phyloP scores from a whole-genome alignment of 345 rosid genomes.

The Reutealis trisperma region DNA sequence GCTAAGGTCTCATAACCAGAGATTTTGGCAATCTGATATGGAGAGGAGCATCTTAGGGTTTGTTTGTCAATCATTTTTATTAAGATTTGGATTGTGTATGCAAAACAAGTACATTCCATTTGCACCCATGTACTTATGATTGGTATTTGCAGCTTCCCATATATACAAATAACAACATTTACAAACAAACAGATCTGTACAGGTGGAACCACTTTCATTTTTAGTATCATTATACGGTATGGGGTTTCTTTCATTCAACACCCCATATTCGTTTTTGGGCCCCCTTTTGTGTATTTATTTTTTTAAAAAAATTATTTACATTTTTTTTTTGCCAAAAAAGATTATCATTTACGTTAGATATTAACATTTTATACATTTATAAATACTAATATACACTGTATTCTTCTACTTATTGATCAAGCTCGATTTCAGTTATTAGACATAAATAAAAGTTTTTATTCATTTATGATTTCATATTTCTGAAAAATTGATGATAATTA shows the following conservation, averaged over 20 bases:
- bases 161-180: background rate
- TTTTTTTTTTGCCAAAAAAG: no score
- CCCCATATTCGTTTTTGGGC: slow-evolving; percentile 19
- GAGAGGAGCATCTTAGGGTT: background rate
- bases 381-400: no score
- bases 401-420: no score
- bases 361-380: no score
- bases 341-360: no score
- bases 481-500: no score
- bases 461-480: no score
- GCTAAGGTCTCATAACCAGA: background rate
- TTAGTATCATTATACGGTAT: slow-evolving; percentile 26
- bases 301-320: no score
- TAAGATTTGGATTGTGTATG: slow-evolving; percentile 20
- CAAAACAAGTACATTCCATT: slow-evolving; percentile 34
- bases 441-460: no score
- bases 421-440: no score
- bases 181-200: slow-evolving; percentile 20
- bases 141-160: slow-evolving; percentile 20
- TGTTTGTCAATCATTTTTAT: slow-evolving; percentile 32
- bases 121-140: slow-evolving; percentile 40
- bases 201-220: slow-evolving; percentile 18
- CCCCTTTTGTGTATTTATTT: slow-evolving; percentile 15
- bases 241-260: slow-evolving; percentile 46
- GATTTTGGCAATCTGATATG: slow-evolving; percentile 31